Evolutionary conservation across 768 basidiomycete species (phyloP), one percentile per base, ranked within the genome.

Genomic region (Tremella fuciformis): DNA sequence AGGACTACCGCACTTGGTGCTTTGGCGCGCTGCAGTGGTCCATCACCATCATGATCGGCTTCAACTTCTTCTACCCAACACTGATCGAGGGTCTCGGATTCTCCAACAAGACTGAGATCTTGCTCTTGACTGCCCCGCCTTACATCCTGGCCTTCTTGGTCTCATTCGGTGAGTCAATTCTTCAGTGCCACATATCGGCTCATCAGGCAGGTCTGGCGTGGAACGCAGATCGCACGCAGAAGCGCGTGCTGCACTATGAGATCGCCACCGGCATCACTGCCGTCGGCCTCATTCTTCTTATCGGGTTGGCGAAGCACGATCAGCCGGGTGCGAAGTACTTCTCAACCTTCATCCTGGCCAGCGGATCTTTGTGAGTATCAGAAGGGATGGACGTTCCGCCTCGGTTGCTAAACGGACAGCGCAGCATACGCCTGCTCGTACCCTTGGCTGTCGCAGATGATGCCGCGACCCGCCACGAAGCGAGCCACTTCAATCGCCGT

Each of bases 1-100:
- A 46, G 26, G 75, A 77, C 48, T 50, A 50, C 25, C 49, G 49
- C 9, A 50, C 49, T n/a, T 50, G 49, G 49, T 50, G 49, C 49
- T n/a, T 50, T 25, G 49, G 49, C 7, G 25, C 49, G 2, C 26
- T 50, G 21, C 49, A 50, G 49, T 34, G 18, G 19, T 50, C 19
- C 13, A 50, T 50, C 49, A 50, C 49, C 22, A 50, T 21, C 49
- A 50, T 50, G 49, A 50, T 50, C 11, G 49, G 49, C 18, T 50
- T 50, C 26, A 50, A 50, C 49, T 50, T 50, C 25, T 50, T 50
- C 49, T 50, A 50, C 25, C 49, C 49, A 9, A 50, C 49, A 1
- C 49, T 50, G 8, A 50, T 50, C 22, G 49, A 50, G 49, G 49
- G 49, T 24, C 21, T 50, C 22, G 49, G 49, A n/a, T 50, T 21